phyloP scores from a whole-genome alignment of 352 stramenopile genomes.

The Poterioochromonas sp. region DNA sequence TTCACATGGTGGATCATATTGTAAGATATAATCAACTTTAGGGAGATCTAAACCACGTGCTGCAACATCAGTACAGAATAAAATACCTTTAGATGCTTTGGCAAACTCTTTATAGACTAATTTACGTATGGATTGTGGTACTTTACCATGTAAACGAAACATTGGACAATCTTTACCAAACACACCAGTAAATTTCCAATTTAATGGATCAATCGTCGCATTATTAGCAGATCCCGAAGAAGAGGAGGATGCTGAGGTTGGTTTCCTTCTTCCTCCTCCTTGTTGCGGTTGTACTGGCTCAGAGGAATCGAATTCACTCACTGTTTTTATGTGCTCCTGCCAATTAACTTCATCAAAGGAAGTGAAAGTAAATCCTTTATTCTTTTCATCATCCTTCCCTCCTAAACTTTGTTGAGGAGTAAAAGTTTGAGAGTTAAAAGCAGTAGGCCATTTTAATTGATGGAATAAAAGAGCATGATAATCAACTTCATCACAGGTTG shows the following conservation, averaged over 20 bases:
- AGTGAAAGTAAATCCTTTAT: not conserved
- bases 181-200: not conserved
- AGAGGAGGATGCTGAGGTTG: not conserved
- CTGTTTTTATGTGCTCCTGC: too few relatives aligned
- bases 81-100: constrained; percentile 48
- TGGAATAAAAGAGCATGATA: constrained; percentile 59
- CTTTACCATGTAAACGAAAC: constrained; percentile 82
- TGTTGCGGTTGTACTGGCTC: too few relatives aligned
- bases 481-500: constrained; percentile 90
- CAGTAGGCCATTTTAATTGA: not conserved
- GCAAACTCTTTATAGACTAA: constrained; percentile 59
- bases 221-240: not conserved
- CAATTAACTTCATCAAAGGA: not conserved
- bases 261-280: not conserved
- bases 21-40: constrained; percentile 76
- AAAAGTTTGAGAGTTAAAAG: not conserved
- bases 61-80: constrained; percentile 79
- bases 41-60: constrained; percentile 72
- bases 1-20: constrained; percentile 79
- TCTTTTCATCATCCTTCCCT: not conserved
- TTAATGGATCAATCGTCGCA: not conserved
- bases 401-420: not conserved
- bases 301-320: too few relatives aligned
- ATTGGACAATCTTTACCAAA: constrained; percentile 35
- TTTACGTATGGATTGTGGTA: constrained; percentile 64